Conservation (phyloP, 2,329 filamentous ascomycete species). For the Laburnicola sp. region DNA sequence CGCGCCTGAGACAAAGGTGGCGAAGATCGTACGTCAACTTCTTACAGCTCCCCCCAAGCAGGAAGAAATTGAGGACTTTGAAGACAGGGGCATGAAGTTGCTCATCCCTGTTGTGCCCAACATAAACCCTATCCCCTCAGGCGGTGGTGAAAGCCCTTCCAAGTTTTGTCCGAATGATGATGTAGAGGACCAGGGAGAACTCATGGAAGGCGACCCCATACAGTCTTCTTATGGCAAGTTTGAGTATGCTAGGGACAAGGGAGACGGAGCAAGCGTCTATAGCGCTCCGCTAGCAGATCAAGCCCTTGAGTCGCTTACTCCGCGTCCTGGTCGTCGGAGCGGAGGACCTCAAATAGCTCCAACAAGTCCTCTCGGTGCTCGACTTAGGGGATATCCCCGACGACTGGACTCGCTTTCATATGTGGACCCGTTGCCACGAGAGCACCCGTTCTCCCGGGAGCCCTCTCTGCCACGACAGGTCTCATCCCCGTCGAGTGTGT, state of each 20-base stretch:
- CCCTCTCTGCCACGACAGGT: no score
- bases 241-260: constrained; percentile 10
- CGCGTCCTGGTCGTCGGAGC: constrained; percentile 19
- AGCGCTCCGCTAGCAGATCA: constrained; percentile 15
- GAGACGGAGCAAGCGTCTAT: constrained; percentile 11
- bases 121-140: constrained; percentile 12
- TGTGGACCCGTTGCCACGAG: no score
- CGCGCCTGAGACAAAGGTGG: background rate
- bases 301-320: constrained; percentile 10
- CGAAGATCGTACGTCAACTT: constrained; percentile 25
- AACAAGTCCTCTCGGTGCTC: constrained; percentile 3
- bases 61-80: constrained; percentile 15
- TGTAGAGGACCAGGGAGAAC: constrained; percentile 32
- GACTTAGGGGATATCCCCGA: background rate
- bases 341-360: constrained; percentile 13
- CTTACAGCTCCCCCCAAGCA: constrained; percentile 19
- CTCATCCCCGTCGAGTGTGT: background rate
- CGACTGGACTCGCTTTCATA: no score
- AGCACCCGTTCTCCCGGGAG: no score
- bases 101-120: constrained; percentile 14
- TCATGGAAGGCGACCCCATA: constrained; percentile 29
- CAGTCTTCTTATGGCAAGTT: constrained; percentile 21
- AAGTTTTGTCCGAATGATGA: constrained; percentile 30
- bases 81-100: constrained; percentile 12
- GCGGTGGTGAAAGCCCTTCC: constrained; percentile 23